Base-by-base conservation (phyloP, 2,329 filamentous ascomycete genomes). In the Aspergillus tanneri region DNA sequence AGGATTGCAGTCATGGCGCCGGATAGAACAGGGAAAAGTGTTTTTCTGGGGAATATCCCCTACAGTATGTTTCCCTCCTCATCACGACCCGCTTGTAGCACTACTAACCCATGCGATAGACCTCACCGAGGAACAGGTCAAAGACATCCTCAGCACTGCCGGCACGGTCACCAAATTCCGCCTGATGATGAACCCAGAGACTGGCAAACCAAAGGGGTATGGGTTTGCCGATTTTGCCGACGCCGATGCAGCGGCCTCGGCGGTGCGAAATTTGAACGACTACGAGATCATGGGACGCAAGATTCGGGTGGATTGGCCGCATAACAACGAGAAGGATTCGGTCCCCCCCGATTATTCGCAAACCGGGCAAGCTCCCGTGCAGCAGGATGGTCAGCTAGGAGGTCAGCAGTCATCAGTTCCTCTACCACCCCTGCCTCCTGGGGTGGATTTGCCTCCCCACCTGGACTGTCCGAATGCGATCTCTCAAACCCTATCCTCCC, bases 141-240 rank as follows among this genome's bases (percentile, higher is more conserved):
- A 86, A 66, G 89, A 96, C 60, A 95, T 95, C 52, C 95, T 97
- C 70, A 88, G 85, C 66, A 87, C 87, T 56, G 90, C 88, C 44
- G 93, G 93, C 49, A 88, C 91, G 57, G 92, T 97, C 1, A 79
- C 95, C 50, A 92, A 88, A 67, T 97, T 97, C 69, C 84, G 92
- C 43, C 80, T 97, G 40, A 92, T 97, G 56, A 95, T 96, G 72
- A 95, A 97, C 74, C 87, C 90, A 44, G 92, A 97, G 64, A 96
- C 91, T 2, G 91, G 92, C 34, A 85, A 90, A 47, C 91, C 93
- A 1, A 97, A 96, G 71, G 93, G 93, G 14, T 99, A 96, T 68
- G 93, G 93, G 27, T 99, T 97, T 63, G 88, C 91, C 63, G 92
- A 97, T 68, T 99, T 95, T 66, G 87, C 90, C 46, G 93, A 97